Evolutionary conservation across 345 rosid species (phyloP).

Genomic region (Lepidium sativum): DNA sequence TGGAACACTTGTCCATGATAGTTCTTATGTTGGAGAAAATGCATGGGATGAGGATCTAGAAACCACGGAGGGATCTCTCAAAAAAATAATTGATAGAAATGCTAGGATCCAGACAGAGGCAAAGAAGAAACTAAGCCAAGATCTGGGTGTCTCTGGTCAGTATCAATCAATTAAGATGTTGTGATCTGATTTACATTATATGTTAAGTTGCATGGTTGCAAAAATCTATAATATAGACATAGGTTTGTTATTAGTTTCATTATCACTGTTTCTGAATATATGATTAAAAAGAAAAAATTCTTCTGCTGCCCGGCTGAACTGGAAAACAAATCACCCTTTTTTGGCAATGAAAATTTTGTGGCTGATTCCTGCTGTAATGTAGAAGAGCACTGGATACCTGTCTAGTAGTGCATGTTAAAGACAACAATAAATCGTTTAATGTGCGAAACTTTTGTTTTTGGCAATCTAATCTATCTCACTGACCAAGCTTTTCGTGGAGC

Average conservation of each 20-base stretch:
- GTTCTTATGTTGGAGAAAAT: conserved; percentile 83
- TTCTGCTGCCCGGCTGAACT: background rate
- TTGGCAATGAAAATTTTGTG: background rate
- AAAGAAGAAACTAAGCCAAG: conserved; percentile 56
- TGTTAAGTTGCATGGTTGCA: background rate
- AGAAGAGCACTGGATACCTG: background rate
- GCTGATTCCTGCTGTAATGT: background rate
- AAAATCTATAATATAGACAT: background rate
- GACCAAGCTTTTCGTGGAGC: background rate
- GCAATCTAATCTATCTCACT: background rate
- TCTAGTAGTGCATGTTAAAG: background rate
- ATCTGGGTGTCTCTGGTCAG: conserved; percentile 61
- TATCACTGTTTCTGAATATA: background rate
- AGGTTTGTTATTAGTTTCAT: background rate
- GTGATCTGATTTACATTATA: background rate
- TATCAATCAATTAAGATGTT: background rate
- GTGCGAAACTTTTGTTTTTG: background rate
- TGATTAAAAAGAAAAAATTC: background rate
- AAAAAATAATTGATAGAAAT: conserved; percentile 48
- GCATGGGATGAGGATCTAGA: conserved; percentile 78
- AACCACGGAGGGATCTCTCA: conserved; percentile 42
- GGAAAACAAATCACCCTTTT: background rate
- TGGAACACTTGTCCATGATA: conserved; percentile 75
- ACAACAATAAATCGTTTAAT: background rate
- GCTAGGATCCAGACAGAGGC: conserved; percentile 45